A percentile compares a stretch with the other conserved stretches of the same genome.
These are phyloP conservation scores for Sugiyamaella grinbergsii DNA, from an alignment of 1,139 yeast species.

Conservation along the genomic window DNA sequence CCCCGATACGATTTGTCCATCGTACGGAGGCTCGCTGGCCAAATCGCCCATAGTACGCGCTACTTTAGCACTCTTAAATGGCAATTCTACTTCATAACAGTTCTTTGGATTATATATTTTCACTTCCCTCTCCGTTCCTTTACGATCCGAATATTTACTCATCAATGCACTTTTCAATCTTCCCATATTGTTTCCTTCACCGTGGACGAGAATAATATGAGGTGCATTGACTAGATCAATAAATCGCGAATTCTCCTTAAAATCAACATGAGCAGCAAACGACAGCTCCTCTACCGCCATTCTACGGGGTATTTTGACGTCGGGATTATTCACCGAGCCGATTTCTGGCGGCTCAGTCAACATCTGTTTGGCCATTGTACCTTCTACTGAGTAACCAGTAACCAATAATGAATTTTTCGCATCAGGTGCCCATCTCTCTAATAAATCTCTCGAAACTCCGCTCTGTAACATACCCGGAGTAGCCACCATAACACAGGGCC, in stretches of 20 bases:
- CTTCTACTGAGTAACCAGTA: slow-evolving; percentile 98
- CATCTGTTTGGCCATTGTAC: slow-evolving; percentile 92
- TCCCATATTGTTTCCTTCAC: slow-evolving; percentile 99
- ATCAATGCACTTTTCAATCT: slow-evolving; percentile 88
- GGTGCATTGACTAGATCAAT: slow-evolving; percentile 85
- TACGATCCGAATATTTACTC: slow-evolving; percentile 79
- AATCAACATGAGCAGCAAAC: slow-evolving; percentile 98
- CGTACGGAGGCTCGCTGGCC: slow-evolving; percentile 51
- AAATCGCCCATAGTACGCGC: slow-evolving; percentile 84
- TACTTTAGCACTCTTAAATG: slow-evolving; percentile 78
- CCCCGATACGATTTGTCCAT: slow-evolving; percentile 67
- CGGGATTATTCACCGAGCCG: slow-evolving; percentile 78
- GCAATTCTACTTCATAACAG: slow-evolving; percentile 75
- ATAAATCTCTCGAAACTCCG: slow-evolving; percentile 86
- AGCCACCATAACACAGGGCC: slow-evolving; percentile 95
- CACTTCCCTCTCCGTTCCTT: slow-evolving; percentile 89
- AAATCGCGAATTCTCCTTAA: slow-evolving; percentile 87
- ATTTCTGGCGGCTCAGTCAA: slow-evolving; percentile 87
- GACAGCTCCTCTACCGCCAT: slow-evolving; percentile 91
- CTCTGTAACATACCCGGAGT: slow-evolving; percentile 98
- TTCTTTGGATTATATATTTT: slow-evolving; percentile 91
- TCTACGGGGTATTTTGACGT: slow-evolving; percentile 81
- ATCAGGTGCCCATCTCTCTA: slow-evolving; percentile 98
- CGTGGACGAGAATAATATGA: slow-evolving; percentile 83
- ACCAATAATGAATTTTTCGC: slow-evolving; percentile 82